These are phyloP conservation scores for Sclerotinia borealis DNA, from an alignment of 2,329 filamentous ascomycete species.

Conservation along the genomic window DNA sequence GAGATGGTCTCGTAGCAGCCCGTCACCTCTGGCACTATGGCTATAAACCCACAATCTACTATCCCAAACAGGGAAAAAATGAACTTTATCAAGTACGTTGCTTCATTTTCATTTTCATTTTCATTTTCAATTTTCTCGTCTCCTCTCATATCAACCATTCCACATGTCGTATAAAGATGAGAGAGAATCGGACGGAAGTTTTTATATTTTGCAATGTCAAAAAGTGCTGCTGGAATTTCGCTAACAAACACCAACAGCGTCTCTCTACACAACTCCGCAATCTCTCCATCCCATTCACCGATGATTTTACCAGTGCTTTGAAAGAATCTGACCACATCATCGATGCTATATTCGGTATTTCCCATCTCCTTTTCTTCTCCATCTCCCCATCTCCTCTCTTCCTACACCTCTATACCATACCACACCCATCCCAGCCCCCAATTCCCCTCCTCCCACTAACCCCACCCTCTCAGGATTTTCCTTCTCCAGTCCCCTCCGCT, in stretches of 20 bases:
- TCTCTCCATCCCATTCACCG: conserved; percentile 74
- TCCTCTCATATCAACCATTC: not conserved
- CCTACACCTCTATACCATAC: not conserved
- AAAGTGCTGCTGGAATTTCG: no score
- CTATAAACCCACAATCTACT: conserved; percentile 83
- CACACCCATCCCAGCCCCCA: not conserved
- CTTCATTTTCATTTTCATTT: not conserved
- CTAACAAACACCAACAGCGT: conserved; percentile 46
- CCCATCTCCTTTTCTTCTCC: not conserved
- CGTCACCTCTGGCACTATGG: conserved; percentile 89
- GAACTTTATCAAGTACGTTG: conserved; percentile 72
- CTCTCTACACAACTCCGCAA: conserved; percentile 79
- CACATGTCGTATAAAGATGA: no score
- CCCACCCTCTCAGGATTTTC: conserved; percentile 63
- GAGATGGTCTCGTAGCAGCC: conserved; percentile 90
- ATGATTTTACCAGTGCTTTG: conserved; percentile 68
- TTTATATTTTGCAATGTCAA: no score
- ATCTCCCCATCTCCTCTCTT: not conserved
- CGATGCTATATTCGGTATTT: conserved; percentile 83
- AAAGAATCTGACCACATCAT: conserved; percentile 70
- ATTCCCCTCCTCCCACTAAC: conserved; percentile 11
- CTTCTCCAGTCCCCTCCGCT: conserved; percentile 86
- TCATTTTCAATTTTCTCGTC: not conserved
- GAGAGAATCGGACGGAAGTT: no score
- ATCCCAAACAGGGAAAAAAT: conserved; percentile 85